Evolutionary conservation across 306 rosid species (phyloP).

Genomic region (Urtica urens): DNA sequence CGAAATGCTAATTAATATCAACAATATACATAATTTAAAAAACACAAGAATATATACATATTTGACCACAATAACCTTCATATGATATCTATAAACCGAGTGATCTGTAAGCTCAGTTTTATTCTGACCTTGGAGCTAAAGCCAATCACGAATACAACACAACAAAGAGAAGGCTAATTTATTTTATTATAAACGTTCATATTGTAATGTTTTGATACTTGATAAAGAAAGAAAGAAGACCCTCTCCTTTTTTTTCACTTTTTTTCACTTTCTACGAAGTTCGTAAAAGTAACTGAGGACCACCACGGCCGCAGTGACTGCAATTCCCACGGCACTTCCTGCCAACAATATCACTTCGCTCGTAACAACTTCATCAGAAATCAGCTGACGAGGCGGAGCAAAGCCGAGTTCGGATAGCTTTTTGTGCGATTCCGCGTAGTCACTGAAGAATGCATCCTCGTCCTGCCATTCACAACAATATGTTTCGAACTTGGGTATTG

Average conservation of each 20-base stretch:
- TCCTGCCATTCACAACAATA: slow-evolving; percentile 36
- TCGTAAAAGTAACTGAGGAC: slow-evolving; percentile 41
- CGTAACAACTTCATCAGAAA: slow-evolving; percentile 9
- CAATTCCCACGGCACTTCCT: slow-evolving; percentile 32
- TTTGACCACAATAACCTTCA: background rate
- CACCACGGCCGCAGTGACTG: slow-evolving; percentile 38
- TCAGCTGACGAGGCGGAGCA: slow-evolving; percentile 10
- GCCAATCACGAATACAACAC: slow-evolving; percentile 4
- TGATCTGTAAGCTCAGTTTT: background rate
- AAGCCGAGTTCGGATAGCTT: slow-evolving; percentile 82
- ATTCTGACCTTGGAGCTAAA: background rate
- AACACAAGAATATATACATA: no score
- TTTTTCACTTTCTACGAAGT: slow-evolving; percentile 13
- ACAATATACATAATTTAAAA: no score
- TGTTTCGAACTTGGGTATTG: no score
- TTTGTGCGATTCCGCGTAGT: slow-evolving; percentile 73
- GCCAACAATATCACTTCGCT: slow-evolving; percentile 23
- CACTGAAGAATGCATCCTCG: slow-evolving; percentile 57
- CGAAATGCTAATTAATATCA: no score
- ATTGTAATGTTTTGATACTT: no score
- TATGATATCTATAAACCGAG: background rate
- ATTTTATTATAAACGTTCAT: no score
- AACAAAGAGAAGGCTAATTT: background rate
- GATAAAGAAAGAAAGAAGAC: no score
- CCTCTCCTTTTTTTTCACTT: background rate